These are phyloP conservation scores for Teratosphaeria epicoccoides DNA, from an alignment of 2,329 filamentous ascomycete species.

Conservation along the genomic window DNA sequence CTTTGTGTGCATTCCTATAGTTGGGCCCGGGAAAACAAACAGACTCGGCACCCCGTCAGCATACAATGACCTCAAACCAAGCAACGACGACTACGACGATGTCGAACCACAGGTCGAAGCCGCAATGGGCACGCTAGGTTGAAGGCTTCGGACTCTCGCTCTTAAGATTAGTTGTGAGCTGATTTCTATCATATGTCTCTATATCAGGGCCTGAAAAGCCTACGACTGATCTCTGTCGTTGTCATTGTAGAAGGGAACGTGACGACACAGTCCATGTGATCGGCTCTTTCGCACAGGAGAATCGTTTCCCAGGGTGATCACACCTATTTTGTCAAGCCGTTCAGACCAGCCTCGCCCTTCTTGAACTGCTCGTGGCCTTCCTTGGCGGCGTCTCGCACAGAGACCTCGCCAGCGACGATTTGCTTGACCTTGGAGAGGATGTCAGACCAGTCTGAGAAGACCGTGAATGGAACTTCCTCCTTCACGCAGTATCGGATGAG, in stretches of 20 bases:
- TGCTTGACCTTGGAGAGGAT: slow-evolving; percentile 68
- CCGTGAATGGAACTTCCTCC: slow-evolving; percentile 75
- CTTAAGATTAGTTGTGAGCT: not conserved
- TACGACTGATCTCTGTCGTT: not conserved
- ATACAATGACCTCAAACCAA: not conserved
- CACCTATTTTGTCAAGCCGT: slow-evolving; percentile 7
- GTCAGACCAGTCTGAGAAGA: slow-evolving; percentile 73
- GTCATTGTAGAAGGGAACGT: not conserved
- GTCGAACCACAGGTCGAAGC: not conserved
- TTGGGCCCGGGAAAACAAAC: too few relatives aligned
- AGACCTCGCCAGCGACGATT: slow-evolving; percentile 62
- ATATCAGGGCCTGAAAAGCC: not conserved
- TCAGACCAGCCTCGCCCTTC: slow-evolving; percentile 31
- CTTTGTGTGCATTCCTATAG: not conserved
- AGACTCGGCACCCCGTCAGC: not conserved
- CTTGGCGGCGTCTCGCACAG: slow-evolving; percentile 57
- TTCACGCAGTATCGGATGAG: slow-evolving; percentile 78
- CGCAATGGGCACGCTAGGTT: not conserved
- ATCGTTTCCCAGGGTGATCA: not conserved
- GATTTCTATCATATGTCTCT: not conserved
- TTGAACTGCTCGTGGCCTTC: slow-evolving; percentile 39
- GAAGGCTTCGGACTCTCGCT: not conserved
- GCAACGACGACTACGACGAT: not conserved
- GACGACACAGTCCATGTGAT: not conserved
- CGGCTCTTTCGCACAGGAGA: not conserved